phyloP scores from a whole-genome alignment of 352 stramenopile species.

The Bremia lactucae region DNA sequence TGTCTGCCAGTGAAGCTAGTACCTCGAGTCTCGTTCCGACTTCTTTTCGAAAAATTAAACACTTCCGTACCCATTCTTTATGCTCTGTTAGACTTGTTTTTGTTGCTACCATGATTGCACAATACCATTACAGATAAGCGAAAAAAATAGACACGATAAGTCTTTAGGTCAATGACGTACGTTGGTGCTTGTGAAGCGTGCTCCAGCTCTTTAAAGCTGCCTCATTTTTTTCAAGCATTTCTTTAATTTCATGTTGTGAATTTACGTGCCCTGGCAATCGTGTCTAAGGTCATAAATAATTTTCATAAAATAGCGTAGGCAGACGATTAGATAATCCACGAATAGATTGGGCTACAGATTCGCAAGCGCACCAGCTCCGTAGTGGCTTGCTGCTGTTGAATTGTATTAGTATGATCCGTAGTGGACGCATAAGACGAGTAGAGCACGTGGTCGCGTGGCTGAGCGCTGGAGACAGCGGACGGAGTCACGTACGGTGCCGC shows the following conservation, averaged over 20 bases:
- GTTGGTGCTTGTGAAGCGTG: constrained; percentile 57
- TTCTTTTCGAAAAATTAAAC: constrained; percentile 51
- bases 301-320: no score
- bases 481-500: constrained; percentile 16
- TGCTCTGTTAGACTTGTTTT: constrained; percentile 43
- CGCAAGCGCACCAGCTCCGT: constrained; percentile 33
- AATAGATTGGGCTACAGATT: not conserved
- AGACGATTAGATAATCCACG: not conserved
- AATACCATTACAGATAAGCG: not conserved
- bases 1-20: constrained; percentile 67
- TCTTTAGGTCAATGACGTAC: constrained; percentile 25
- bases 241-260: constrained; percentile 56
- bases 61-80: constrained; percentile 67
- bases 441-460: constrained; percentile 5
- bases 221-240: constrained; percentile 84
- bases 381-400: constrained; percentile 53
- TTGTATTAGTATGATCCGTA: constrained; percentile 15
- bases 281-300: constrained; percentile 1
- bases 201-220: constrained; percentile 63
- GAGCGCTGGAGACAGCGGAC: not conserved
- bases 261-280: constrained; percentile 42
- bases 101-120: constrained; percentile 21
- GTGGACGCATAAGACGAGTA: constrained; percentile 5
- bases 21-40: constrained; percentile 62
- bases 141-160: not conserved